phyloP scores from a whole-genome alignment of 306 rosid species.

The Vigna angularis region DNA sequence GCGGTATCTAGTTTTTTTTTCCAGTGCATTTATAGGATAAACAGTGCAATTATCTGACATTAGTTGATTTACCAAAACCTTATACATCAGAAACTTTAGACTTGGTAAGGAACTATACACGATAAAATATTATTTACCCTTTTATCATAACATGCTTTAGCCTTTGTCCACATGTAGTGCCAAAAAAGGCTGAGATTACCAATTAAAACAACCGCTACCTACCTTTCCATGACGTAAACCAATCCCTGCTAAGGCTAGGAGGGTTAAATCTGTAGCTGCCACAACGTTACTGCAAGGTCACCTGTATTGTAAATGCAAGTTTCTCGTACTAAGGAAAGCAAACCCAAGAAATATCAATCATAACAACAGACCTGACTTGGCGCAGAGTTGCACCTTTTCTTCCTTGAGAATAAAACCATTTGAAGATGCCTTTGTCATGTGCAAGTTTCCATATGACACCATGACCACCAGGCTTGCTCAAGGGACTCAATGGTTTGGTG shows the following conservation, averaged over 20 bases:
- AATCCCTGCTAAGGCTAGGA: conserved; percentile 91
- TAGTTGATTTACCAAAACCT: conserved; percentile 30
- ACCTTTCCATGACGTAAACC: conserved; percentile 92
- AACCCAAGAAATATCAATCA: conserved; percentile 30
- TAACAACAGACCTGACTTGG: conserved; percentile 86
- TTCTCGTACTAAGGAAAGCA: conserved; percentile 33
- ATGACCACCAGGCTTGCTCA: conserved; percentile 98
- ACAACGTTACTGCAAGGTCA: conserved; percentile 86
- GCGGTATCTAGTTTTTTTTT: background rate
- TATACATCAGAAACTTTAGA: background rate
- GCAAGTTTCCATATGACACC: conserved; percentile 99
- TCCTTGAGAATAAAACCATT: conserved; percentile 88
- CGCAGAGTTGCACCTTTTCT: conserved; percentile 95
- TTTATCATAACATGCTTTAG: conserved; percentile 12
- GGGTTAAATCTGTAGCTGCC: conserved; percentile 94
- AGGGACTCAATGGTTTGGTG: conserved; percentile 71
- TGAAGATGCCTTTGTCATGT: conserved; percentile 84
- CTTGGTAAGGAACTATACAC: conserved; percentile 8
- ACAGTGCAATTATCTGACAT: conserved; percentile 25
- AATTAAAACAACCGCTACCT: conserved; percentile 35
- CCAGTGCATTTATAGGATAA: background rate
- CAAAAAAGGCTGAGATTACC: conserved; percentile 31
- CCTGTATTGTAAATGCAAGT: conserved; percentile 43
- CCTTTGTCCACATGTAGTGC: conserved; percentile 11
- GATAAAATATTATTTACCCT: conserved; percentile 9